phyloP scores from a whole-genome alignment of 2,329 filamentous ascomycete species.

The Diaporthe ilicicola region DNA sequence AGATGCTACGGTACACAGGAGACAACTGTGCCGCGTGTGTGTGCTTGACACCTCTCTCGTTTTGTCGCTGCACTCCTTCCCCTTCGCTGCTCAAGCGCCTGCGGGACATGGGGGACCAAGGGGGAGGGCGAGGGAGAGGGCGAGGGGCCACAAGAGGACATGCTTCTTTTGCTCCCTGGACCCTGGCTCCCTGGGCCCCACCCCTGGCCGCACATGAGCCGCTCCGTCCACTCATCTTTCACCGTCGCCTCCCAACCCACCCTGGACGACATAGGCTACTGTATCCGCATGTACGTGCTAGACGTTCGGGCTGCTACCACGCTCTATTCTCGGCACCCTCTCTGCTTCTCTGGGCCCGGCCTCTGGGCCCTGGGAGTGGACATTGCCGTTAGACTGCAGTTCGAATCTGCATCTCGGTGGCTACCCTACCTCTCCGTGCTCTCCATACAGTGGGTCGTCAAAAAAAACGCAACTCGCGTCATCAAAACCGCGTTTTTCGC shows the following conservation, averaged over 20 bases:
- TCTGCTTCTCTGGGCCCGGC: not conserved
- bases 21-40: not conserved
- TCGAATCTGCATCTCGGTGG: not conserved
- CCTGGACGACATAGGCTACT: not conserved
- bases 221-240: constrained; percentile 31
- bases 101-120: not conserved
- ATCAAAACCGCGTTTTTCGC: no score
- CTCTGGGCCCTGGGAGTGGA: not conserved
- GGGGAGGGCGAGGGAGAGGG: not conserved
- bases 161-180: not conserved
- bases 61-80: constrained; percentile 29
- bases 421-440: no score
- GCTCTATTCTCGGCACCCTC: constrained; percentile 31
- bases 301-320: constrained; percentile 6
- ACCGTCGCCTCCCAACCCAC: constrained; percentile 11
- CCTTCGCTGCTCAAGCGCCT: constrained; percentile 27
- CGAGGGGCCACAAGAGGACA: constrained; percentile 23
- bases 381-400: not conserved
- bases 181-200: not conserved
- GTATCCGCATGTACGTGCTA: constrained; percentile 6
- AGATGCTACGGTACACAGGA: no score
- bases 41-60: constrained; percentile 21
- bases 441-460: no score
- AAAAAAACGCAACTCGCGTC: no score
- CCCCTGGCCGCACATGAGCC: constrained; percentile 24